Base-by-base conservation (phyloP, 257 asterid genomes). In the Solanum bukasovii region DNA sequence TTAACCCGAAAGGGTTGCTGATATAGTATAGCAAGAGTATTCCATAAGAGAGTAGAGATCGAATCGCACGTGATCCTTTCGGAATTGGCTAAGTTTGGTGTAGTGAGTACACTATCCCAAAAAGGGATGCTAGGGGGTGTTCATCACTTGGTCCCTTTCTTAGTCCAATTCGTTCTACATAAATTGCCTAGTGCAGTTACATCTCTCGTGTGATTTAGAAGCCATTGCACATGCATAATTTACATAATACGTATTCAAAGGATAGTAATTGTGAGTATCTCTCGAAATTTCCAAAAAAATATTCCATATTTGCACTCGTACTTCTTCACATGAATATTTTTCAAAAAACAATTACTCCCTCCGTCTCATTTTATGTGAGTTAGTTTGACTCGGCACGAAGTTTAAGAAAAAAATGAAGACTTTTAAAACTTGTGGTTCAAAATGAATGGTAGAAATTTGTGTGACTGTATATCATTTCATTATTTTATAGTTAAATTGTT, bases 121-220 rank as follows among this genome's bases (percentile, higher is more conserved):
- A 63, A n/a, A 63, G 7, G 71, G 13, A n/a, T 10, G 71, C 14
- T n/a, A 63, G 31, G 14, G 71, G 31, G 5, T 4, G 14, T 23
- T 5, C 71, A 5, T 11, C 31, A 63, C 14, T 63, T 10, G 14
- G 71, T n/a, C 7, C 16, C 3, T 63, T 63, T 63, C 31, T 63
- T 1, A 63, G 14, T 63, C 31, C 13, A 1, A 20, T 5, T 63
- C 4, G 71, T 63, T 5, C 7, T 8, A n/a, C 3, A n/a, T 1
- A 0, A 0, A 0, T 63, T 63, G 1, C 6, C 71, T 9, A 9
- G 2, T 10, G 1, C 2, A 10, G 1, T 63, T 56, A 63, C 5
- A n/a, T 63, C 0, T n/a, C 3, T 63, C 0, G 4, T 63, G 14
- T n/a, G 0, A n/a, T 63, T 63, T 63, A 8, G 0, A 20, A 63